Base-by-base conservation (phyloP, 2,329 filamentous ascomycete species). In the Claviceps sorghi region DNA sequence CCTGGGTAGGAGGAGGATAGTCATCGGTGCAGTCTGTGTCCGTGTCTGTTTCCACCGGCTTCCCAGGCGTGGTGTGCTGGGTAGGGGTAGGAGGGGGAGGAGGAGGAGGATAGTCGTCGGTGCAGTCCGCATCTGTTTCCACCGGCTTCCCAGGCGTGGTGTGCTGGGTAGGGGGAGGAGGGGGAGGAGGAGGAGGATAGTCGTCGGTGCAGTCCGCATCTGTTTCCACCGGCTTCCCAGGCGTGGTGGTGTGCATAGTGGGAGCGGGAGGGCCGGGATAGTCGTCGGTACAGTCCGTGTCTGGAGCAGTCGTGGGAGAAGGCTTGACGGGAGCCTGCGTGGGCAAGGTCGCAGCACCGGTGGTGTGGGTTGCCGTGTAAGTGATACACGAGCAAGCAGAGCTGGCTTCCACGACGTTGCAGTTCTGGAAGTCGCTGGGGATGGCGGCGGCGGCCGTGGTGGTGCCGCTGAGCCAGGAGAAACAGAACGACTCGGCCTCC, bases 371-470 rank as follows among this genome's bases (percentile, higher is more conserved):
- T 44, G 62, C 58, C 44, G 64, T 64, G 58, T 69, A 67, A 52
- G 63, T 62, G 58, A 68, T 59, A 60, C 66, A 69, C 6, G 66
- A 68, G 62, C 67, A 69, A 45, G 65, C 66, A 43, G 67, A 69
- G 56, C 56, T 59, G 50, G 63, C 58, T 29, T 52, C 53, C 15
- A 56, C 50, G 44, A 51, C 52, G 41, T 48, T 48, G 54, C 67
- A 69, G 60, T 64, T 63, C 55, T 41, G 45, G 56, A 60, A 69
- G 47, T 65, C 56, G 9, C 61, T 56, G 6, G 67, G 67, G 44
- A 69, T 61, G 43, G 57, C 57, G 2, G 54, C 48, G 32, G 58
- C 45, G 44, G 59, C 59, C 26, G 61, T 65, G 26, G 57, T 64
- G 50, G 58, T 62, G 29, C 57, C 59, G 21, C 60, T 48, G 47